phyloP scores from a whole-genome alignment of 805 yeast species.

The Nakazawaea pomicola region DNA sequence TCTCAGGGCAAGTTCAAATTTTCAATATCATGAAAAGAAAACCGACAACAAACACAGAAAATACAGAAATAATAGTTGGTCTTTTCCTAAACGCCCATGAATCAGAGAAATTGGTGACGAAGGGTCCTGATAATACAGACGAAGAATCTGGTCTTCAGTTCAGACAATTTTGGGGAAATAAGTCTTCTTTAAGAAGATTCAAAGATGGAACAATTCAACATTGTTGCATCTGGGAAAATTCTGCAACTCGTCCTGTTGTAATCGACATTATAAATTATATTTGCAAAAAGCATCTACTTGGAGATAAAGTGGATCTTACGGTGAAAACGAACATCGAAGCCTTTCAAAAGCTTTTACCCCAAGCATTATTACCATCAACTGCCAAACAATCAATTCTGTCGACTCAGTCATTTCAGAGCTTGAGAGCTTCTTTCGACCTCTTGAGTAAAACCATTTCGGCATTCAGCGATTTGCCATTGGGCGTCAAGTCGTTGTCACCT shows the following conservation, averaged over 20 bases:
- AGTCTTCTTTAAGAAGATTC: constrained; percentile 82
- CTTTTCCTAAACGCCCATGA: constrained; percentile 64
- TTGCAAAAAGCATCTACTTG: constrained; percentile 55
- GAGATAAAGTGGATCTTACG: constrained; percentile 29
- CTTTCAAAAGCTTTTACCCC: constrained; percentile 51
- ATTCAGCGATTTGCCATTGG: constrained; percentile 58
- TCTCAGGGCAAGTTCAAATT: constrained; percentile 18
- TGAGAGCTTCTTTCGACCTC: constrained; percentile 47
- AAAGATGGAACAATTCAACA: constrained; percentile 89
- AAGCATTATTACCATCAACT: constrained; percentile 55
- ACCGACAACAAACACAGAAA: constrained; percentile 29
- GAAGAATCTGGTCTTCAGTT: constrained; percentile 57
- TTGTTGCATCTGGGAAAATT: constrained; percentile 79
- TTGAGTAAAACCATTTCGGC: constrained; percentile 42
- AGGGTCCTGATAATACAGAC: constrained; percentile 72
- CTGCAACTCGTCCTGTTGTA: constrained; percentile 56
- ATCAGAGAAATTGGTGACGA: constrained; percentile 77
- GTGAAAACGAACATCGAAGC: constrained; percentile 33
- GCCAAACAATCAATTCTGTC: constrained; percentile 42
- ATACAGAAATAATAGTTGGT: constrained; percentile 46
- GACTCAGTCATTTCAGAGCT: constrained; percentile 32
- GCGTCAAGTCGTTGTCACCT: constrained; percentile 67
- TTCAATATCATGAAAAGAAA: constrained; percentile 51
- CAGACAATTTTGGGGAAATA: constrained; percentile 84
- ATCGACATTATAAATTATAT: constrained; percentile 60